Percentiles rank a stretch among this genome's conserved stretches.
These are phyloP conservation scores for Leishmania amazonensis DNA, from an alignment of 208 protist species.

Conservation along the genomic window DNA sequence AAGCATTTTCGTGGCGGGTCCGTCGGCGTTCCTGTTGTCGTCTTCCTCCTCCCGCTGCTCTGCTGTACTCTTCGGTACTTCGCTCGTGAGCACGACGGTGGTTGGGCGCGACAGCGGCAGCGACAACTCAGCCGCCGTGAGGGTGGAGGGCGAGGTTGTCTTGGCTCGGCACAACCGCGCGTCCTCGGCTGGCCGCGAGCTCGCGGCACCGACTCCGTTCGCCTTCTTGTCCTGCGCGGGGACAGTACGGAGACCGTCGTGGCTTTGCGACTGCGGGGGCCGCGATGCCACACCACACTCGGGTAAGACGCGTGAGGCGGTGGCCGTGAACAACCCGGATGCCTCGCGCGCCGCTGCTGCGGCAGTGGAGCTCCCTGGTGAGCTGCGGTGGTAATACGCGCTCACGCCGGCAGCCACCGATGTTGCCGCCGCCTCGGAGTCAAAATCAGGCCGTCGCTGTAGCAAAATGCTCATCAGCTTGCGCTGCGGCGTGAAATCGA, in stretches of 20 bases:
- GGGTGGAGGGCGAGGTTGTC: background rate
- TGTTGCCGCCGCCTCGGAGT: constrained; percentile 30
- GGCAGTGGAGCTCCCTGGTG: background rate
- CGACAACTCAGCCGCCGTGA: background rate
- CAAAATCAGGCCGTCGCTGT: constrained; percentile 39
- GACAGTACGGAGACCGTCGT: background rate
- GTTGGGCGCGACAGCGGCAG: background rate
- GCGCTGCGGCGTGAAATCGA: constrained; percentile 82
- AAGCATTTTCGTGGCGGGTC: background rate
- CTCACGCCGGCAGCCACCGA: constrained; percentile 21
- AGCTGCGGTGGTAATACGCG: constrained; percentile 39
- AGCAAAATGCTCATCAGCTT: constrained; percentile 91
- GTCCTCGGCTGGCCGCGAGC: background rate
- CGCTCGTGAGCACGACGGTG: background rate
- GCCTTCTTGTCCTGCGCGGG: background rate
- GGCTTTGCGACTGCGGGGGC: background rate
- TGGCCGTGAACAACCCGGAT: background rate
- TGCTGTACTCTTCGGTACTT: background rate
- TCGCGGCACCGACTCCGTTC: background rate
- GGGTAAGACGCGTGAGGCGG: background rate
- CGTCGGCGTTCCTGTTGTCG: background rate
- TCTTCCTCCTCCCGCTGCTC: background rate
- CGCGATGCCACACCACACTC: background rate
- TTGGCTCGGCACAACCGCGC: background rate
- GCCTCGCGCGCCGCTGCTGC: background rate